Evolutionary conservation across 371 early-diverging fungal genomes (phyloP).

Genomic region (Synchytrium microbalum): DNA sequence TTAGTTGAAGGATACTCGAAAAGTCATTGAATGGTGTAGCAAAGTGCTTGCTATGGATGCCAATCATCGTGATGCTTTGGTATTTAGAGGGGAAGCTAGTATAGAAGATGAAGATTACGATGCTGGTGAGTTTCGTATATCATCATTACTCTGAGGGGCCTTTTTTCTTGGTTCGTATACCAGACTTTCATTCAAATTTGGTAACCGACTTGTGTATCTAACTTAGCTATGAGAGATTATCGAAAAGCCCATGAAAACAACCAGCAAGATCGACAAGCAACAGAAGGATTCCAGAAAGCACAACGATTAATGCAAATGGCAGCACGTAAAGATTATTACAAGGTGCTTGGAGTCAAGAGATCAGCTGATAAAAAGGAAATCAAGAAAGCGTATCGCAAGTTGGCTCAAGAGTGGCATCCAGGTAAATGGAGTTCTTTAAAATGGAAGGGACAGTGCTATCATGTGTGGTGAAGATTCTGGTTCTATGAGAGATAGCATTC

Average conservation of each 20-base stretch:
- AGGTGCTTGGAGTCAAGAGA: slow-evolving; percentile 76
- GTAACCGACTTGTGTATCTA: neutral
- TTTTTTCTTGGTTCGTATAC: neutral
- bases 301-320: slow-evolving; percentile 61
- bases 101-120: slow-evolving; percentile 66
- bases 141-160: neutral
- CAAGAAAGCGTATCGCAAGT: slow-evolving; percentile 81
- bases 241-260: slow-evolving; percentile 59
- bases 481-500: neutral
- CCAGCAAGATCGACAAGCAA: slow-evolving; percentile 7
- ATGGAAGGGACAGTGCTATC: slow-evolving; percentile 12
- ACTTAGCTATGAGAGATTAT: slow-evolving; percentile 48
- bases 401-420: slow-evolving; percentile 57
- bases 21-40: slow-evolving; percentile 33
- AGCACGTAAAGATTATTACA: slow-evolving; percentile 84
- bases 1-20: slow-evolving; percentile 24
- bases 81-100: slow-evolving; percentile 58
- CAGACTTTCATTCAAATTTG: neutral
- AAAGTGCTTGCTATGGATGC: slow-evolving; percentile 43
- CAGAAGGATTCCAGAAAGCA: slow-evolving; percentile 50
- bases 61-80: slow-evolving; percentile 61
- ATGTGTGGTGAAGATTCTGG: slow-evolving; percentile 19
- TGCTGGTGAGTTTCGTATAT: slow-evolving; percentile 26
- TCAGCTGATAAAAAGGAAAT: slow-evolving; percentile 77
- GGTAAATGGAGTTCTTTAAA: too few relatives aligned